Percentiles rank a stretch among this genome's conserved stretches.
phyloP scores from a whole-genome alignment of 768 basidiomycete species.

The Boletellus emodensis region DNA sequence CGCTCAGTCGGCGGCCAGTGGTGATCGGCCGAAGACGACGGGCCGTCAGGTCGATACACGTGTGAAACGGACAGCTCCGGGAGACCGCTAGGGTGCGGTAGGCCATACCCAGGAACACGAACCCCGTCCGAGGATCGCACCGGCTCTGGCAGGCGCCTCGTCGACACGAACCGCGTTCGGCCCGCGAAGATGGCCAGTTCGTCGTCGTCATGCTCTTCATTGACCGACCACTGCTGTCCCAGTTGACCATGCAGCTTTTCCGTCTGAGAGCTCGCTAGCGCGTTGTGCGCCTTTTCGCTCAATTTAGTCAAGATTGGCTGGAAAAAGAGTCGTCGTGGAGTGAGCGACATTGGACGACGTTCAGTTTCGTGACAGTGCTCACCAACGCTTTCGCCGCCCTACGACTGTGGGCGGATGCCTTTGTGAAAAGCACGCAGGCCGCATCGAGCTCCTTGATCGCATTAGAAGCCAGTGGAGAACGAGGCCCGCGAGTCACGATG shows the following conservation, averaged over 20 bases:
- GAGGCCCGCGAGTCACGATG: slow-evolving; percentile 70
- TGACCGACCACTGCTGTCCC: slow-evolving; percentile 49
- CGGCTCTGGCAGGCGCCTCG: slow-evolving; percentile 33
- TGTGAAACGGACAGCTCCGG: slow-evolving; percentile 6
- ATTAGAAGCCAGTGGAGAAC: slow-evolving; percentile 58
- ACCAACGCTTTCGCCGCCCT: slow-evolving; percentile 66
- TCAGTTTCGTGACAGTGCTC: slow-evolving; percentile 16
- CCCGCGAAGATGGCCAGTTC: slow-evolving; percentile 70
- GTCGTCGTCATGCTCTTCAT: slow-evolving; percentile 52
- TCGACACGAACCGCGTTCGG: slow-evolving; percentile 57
- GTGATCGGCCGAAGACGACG: slow-evolving; percentile 11
- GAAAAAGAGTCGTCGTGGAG: background rate
- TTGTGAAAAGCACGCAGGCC: slow-evolving; percentile 61
- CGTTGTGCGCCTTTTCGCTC: slow-evolving; percentile 62
- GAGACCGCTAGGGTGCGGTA: background rate
- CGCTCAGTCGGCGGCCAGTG: slow-evolving; percentile 19
- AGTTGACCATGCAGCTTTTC: slow-evolving; percentile 29
- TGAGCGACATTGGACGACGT: slow-evolving; percentile 1
- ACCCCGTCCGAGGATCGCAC: slow-evolving; percentile 7
- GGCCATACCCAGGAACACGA: slow-evolving; percentile 4
- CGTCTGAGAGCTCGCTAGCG: slow-evolving; percentile 41
- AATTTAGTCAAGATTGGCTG: slow-evolving; percentile 57
- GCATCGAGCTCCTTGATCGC: slow-evolving; percentile 70
- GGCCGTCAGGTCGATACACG: slow-evolving; percentile 14
- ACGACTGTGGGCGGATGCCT: slow-evolving; percentile 54